Conservation (phyloP, 192 early-diverging fungal genomes). For the Coemansia biformis region DNA sequence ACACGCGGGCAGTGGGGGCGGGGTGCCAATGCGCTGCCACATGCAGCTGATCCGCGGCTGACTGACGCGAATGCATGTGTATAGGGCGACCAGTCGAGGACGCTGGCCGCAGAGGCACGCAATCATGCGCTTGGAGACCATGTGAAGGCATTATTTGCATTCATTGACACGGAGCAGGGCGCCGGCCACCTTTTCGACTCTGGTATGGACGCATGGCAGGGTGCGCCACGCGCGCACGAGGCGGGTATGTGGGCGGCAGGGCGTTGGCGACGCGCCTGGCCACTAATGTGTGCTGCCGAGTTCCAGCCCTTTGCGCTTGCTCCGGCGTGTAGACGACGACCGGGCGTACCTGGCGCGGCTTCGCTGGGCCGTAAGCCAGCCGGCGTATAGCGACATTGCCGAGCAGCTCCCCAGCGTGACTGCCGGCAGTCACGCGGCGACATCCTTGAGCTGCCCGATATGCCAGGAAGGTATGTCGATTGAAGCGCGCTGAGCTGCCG, state of each 20-base stretch:
- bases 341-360: constrained; percentile 32
- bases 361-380: constrained; percentile 33
- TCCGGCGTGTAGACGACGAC: constrained; percentile 23
- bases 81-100: constrained; percentile 29
- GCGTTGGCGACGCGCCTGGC: no score
- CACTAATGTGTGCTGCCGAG: no score
- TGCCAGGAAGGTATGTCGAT: constrained; percentile 26
- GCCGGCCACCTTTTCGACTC: background rate
- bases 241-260: no score
- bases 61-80: background rate
- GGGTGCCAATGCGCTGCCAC: no score
- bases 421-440: constrained; percentile 2
- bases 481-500: no score
- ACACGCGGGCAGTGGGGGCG: no score
- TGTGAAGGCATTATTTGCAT: constrained; percentile 27
- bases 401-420: constrained; percentile 16
- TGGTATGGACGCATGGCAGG: background rate
- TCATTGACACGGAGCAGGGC: constrained; percentile 6
- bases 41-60: background rate
- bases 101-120: constrained; percentile 21
- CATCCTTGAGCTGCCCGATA: constrained; percentile 23
- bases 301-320: no score
- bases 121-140: constrained; percentile 31
- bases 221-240: no score
- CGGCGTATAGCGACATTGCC: constrained; percentile 24